Base-by-base conservation (phyloP, 2,329 filamentous ascomycete genomes). In the Colletotrichum truncatum region DNA sequence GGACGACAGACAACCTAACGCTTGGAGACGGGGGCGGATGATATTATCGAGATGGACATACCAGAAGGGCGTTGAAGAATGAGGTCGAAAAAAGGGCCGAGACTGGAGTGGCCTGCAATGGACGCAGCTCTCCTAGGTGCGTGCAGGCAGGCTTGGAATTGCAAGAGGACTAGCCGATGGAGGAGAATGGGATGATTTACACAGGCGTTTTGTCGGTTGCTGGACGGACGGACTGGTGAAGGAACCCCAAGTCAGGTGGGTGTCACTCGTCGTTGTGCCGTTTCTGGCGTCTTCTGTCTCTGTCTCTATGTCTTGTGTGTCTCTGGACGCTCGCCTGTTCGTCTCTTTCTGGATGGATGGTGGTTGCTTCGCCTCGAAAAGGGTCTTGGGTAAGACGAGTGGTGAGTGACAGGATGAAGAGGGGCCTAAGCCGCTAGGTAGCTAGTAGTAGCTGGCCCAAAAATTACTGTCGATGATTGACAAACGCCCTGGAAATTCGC, bases 1-100 rank as follows among this genome's bases (percentile, higher is more conserved):
- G n/a, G n/a, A n/a, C n/a, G n/a, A n/a, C n/a, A n/a, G n/a, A n/a
- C n/a, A n/a, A n/a, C n/a, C n/a, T n/a, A n/a, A 34, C 18, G 18
- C 12, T n/a, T 41, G 34, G 36, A 18, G 30, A 12, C 30, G 34
- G 39, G 62, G 48, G 18, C 32, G 39, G 48, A 49, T 56, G 45
- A 43, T 30, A 56, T 14, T 65, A 63, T 65, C 63, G 49, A 63
- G 57, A 63, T 56, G 63, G 36, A 66, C 63, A 63, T 66, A 66
- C 63, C 63, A 28, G 51, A 53, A 32, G 26, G 41, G 23, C 25
- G 28, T 36, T 11, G 26, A 39, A 30, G 34, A 28, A 62, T 18
- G 56, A 51, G n/a, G 23, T 16, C 34, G 21, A 34, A 23, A 23
- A 25, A 52, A 59, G 28, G n/a, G 16, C 36, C 25, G 30, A 36